Conservation (phyloP, 2,329 filamentous ascomycete species). For the Curvularia verruculosa region DNA sequence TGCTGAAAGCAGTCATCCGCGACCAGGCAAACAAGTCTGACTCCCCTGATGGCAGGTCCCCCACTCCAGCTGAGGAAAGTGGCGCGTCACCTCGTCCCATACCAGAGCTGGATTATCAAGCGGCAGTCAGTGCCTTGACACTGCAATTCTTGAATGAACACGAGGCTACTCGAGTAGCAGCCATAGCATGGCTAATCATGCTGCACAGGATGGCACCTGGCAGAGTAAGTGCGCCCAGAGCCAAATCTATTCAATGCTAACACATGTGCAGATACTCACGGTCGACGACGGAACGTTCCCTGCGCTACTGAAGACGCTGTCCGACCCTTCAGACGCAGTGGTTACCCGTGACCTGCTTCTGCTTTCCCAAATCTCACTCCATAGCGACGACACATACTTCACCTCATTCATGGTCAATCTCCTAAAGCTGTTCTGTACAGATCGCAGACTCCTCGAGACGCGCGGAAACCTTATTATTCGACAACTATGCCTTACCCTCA, state of each 20-base stretch:
- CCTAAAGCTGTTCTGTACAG: slow-evolving; percentile 92
- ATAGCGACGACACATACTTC: slow-evolving; percentile 97
- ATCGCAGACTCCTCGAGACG: slow-evolving; percentile 87
- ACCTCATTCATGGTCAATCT: slow-evolving; percentile 98
- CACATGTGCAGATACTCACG: slow-evolving; percentile 63
- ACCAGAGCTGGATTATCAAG: slow-evolving; percentile 90
- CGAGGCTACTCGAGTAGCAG: slow-evolving; percentile 91
- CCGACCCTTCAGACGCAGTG: slow-evolving; percentile 92
- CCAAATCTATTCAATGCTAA: slow-evolving; percentile 6
- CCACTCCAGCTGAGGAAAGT: slow-evolving; percentile 54
- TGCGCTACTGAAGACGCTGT: slow-evolving; percentile 91
- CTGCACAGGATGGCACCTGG: slow-evolving; percentile 91
- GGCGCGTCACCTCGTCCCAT: slow-evolving; percentile 52
- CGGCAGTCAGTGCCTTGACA: slow-evolving; percentile 90
- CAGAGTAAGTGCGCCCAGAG: slow-evolving; percentile 64
- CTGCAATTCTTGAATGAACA: slow-evolving; percentile 95
- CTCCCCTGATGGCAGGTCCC: slow-evolving; percentile 41
- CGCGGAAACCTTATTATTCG: slow-evolving; percentile 95
- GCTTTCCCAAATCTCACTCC: slow-evolving; percentile 92
- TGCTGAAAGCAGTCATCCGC: slow-evolving; percentile 45
- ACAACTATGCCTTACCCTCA: slow-evolving; percentile 90
- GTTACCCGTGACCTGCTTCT: slow-evolving; percentile 94
- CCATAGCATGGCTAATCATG: slow-evolving; percentile 97
- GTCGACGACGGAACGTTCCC: slow-evolving; percentile 98
- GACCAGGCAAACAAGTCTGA: slow-evolving; percentile 40